Base-by-base conservation (phyloP, 2,329 filamentous ascomycete species). In the Hypoxylon sp. region DNA sequence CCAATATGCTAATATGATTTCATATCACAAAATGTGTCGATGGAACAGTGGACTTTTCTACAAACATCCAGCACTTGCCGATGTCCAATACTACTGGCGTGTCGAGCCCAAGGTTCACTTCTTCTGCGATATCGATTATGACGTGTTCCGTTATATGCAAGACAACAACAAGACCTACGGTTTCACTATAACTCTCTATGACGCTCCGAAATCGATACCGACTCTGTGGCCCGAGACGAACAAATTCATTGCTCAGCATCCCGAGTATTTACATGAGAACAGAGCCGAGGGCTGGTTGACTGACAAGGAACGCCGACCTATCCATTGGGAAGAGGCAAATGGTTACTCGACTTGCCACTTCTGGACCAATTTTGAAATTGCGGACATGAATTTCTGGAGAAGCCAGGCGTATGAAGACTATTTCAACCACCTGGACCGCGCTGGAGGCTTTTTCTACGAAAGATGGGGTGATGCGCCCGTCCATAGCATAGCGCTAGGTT, bases 41-140 rank as follows among this genome's bases (percentile, higher is more conserved):
- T 99, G 96, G 96, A 99, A 99, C 84, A 97, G 93, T 77, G 96
- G 96, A 77, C 87, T 98, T 81, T 99, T 99, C 86, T 98, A 97
- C 85, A 94, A 96, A 78, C 96, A 99, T 81, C 94, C 94, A 0
- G 95, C 94, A 0, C 88, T 99, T 63, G 85, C 90, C 72, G 82
- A 96, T 75, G 89, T 88, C 71, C 92, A 94, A 74, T 99, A 93
- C 85, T 99, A 99, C 86, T 99, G 96, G 96, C 93, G 96, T 65
- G 96, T 99, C 53, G 96, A 99, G 80, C 96, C 96, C 58, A 97
- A 98, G 73, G 96, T 99, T 48, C 94, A 98, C 82, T 99, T 98
- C 86, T 99, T 98, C 88, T 99, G 96, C 85, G 93, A 98, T 76
- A 87, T 99, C 69, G 96, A 99, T 82, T 99, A 99, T 82, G 96